Base-by-base conservation (phyloP, 2,329 filamentous ascomycete genomes). In the Zymoseptoria passerinii region DNA sequence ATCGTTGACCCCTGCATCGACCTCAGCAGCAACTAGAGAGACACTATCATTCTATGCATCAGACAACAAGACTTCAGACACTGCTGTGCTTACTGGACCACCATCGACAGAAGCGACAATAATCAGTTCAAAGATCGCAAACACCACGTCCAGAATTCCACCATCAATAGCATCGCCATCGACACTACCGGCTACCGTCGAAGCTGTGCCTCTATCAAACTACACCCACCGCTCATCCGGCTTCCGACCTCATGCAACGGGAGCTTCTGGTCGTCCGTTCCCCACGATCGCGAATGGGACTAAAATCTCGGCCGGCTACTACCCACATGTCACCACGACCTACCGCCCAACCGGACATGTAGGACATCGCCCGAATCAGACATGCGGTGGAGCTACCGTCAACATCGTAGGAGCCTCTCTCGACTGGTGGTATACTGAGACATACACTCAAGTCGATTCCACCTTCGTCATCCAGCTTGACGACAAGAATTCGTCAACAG, bases 371-470 rank as follows among this genome's bases (percentile, higher is more conserved):
- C 23, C 50, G 6, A 58, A 58, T 54, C 50, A 40, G 20, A 56
- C 52, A 23, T 72, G 70, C 55, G 63, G 63, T 51, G 70, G 67
- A 3, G 65, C 65, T 8, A 73, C 70, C 0, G 60, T 74, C 29
- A 73, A 74, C 60, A 68, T 73, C 6, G 61, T 68, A 4, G 52
- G 64, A 20, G 72, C 71, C 8, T 67, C 65, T 8, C 61, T 74
- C 53, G 70, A 73, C 29, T 74, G 69, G 62, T 73, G 71, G 71
- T 71, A 70, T 52, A 60, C 66, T 4, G 55, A 65, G 48, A 52
- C 50, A 1, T 68, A 69, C 49, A 69, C 66, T 5, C 68, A 72
- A 40, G 65, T 66, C 6, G 68, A 67, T 8, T 72, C 70, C n/a
- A 72, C 68, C 1, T 65, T 72, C 53, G 62, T 66, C 3, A 57